Conservation (phyloP, 257 asterid genomes). For the Nicotiana paniculata region DNA sequence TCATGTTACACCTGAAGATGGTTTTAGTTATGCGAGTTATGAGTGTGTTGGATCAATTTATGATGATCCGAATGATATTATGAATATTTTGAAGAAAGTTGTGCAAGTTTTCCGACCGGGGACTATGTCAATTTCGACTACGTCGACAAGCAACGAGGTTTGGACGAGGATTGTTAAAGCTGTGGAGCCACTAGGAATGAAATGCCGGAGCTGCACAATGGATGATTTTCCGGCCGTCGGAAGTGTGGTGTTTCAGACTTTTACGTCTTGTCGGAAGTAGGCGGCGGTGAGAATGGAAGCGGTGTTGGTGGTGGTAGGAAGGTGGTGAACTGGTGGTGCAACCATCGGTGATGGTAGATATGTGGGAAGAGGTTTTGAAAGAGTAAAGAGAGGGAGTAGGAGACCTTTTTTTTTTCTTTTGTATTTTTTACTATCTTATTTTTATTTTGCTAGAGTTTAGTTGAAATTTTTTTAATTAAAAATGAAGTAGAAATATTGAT, state of each 20-base stretch:
- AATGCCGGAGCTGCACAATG: slow-evolving; percentile 55
- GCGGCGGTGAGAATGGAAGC: neutral
- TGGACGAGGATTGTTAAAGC: slow-evolving; percentile 57
- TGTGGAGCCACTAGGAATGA: slow-evolving; percentile 66
- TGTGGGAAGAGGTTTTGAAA: slow-evolving; percentile 15
- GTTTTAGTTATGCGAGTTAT: slow-evolving; percentile 87
- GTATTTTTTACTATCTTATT: slow-evolving; percentile 22
- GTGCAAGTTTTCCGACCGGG: slow-evolving; percentile 72
- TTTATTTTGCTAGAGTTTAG: slow-evolving; percentile 4
- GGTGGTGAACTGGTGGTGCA: neutral
- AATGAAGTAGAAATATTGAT: slow-evolving; percentile 28
- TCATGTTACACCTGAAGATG: slow-evolving; percentile 98
- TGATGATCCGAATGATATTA: slow-evolving; percentile 34
- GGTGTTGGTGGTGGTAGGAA: neutral
- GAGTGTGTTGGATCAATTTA: slow-evolving; percentile 63
- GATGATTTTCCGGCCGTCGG: slow-evolving; percentile 68
- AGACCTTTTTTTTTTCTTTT: slow-evolving; percentile 15
- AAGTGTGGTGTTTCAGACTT: slow-evolving; percentile 66
- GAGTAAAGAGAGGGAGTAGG: slow-evolving; percentile 25
- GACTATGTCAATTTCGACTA: slow-evolving; percentile 59
- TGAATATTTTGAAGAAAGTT: slow-evolving; percentile 42
- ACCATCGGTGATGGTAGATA: slow-evolving; percentile 8
- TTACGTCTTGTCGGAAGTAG: slow-evolving; percentile 44
- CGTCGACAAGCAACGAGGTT: slow-evolving; percentile 38
- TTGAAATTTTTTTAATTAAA: slow-evolving; percentile 8